Conservation (phyloP, 768 basidiomycete genomes). For the Suillus cothurnatus region DNA sequence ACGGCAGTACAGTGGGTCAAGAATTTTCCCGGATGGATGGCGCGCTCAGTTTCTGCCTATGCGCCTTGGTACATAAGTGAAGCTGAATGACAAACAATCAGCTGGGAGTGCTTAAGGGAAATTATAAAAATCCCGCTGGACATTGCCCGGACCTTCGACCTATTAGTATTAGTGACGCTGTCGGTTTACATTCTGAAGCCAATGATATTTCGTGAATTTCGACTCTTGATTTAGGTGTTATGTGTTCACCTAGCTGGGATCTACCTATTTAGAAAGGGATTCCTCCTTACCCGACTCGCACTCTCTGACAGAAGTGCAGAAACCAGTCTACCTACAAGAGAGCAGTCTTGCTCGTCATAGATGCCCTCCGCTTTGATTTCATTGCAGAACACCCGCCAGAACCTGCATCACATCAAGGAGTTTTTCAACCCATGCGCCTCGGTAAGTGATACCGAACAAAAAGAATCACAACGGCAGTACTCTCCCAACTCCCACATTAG, state of each 20-base stretch:
- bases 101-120: background rate
- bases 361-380: slow-evolving; percentile 94
- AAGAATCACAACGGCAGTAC: too few relatives aligned
- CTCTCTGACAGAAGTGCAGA: slow-evolving; percentile 36
- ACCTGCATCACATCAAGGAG: slow-evolving; percentile 56
- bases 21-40: background rate
- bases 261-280: slow-evolving; percentile 90
- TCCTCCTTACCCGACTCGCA: slow-evolving; percentile 73
- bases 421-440: too few relatives aligned
- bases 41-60: background rate
- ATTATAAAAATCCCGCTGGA: background rate
- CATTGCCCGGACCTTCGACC: too few relatives aligned
- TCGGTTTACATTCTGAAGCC: background rate
- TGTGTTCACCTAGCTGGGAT: slow-evolving; percentile 77
- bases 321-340: slow-evolving; percentile 68
- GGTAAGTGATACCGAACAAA: too few relatives aligned
- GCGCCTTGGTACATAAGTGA: background rate
- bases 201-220: slow-evolving; percentile 21
- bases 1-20: background rate
- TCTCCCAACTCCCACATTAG: too few relatives aligned
- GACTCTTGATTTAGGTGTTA: slow-evolving; percentile 57
- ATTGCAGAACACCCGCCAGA: slow-evolving; percentile 63
- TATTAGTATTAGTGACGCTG: too few relatives aligned
- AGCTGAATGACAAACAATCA: background rate
- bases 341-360: slow-evolving; percentile 86